Base-by-base conservation (phyloP, 352 stramenopile species). In the Albugo candida region DNA sequence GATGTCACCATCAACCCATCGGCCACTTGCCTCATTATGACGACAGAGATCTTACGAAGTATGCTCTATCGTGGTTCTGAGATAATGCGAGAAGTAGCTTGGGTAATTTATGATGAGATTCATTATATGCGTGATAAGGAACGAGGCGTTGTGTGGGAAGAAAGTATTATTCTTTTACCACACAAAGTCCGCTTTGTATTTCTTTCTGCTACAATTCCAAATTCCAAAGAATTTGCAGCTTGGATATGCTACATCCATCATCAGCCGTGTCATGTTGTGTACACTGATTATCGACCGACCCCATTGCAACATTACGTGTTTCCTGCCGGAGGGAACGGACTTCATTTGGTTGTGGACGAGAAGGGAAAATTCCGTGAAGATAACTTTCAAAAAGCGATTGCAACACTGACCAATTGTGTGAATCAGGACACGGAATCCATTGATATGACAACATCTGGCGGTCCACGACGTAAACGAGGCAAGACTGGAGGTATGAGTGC, bases 121-220 rank as follows among this genome's bases (percentile, higher is more conserved):
- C 96, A 99, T 67, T 99, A 99, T 75, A 99, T 99, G 92, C 66
- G 93, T 38, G 95, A 99, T 77, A 97, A 95, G 57, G 94, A 98
- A 63, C 82, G 94, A 37, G 93, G 94, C 48, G 93, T 98, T 11
- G 93, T 98, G 5, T 98, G 93, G 93, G 94, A 99, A 68, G 96
- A 99, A 55, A 93, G 71, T 55, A 99, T 99, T 63, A 98, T 99
- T 49, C 56, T 99, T 36, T 63, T 99, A 24, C 96, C 96, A 1
- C 91, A 99, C 64, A 95, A 97, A 48, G 95, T 99, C 11, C 73
- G 94, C 10, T 99, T 99, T 58, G 95, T 99, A 13, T 99, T 99
- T 56, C 59, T 99, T 41, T 97, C 81, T 19, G 96, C 96, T 4
- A 99, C 96, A 10, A 99, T 99, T 54, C 95, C 95, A 0, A 99